Evolutionary conservation across 257 asterid species (phyloP), one percentile per base, ranked within the genome.

Genomic region (Perilla frutescens): DNA sequence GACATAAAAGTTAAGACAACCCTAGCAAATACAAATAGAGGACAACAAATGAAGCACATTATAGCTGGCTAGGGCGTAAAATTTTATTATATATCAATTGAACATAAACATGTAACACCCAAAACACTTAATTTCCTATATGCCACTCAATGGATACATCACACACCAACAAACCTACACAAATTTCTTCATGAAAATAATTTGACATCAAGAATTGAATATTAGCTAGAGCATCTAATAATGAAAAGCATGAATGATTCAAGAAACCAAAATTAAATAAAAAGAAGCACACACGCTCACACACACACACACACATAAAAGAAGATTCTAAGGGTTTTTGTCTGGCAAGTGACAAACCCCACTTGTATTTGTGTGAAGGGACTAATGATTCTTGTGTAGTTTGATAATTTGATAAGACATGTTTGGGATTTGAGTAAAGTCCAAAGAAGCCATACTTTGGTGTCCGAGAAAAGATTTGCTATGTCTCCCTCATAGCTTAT

Each of bases 381-480:
- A 65, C 71, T 64, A 65, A 79, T 74, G 14, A 67, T 41, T 63
- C 11, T 68, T 62, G 68, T 51, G 66, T 68, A 57, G 77, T 43
- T 53, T 63, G 68, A 76, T 77, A 53, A 69, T 53, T 51, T 58
- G 69, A 69, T 71, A 72, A 72, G 77, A 43, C 67, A 13, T 63
- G 66, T 71, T 61, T 74, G 64, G 82, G 60, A 54, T 76, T 77
- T 59, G 79, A 80, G 76, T 76, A 79, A 73, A 50, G 74, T 64
- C 80, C 80, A 75, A 36, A 81, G 80, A 82, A 74, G 77, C 88
- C 87, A 82, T 83, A 67, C 60, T 32, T 43, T 40, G 29, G 20
- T 79, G 88, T 81, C 88, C 77, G 58, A 40, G 39, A 74, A 60
- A 66, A 36, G 68, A 72, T 58, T 62, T 72, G 20, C 62, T n/a